Evolutionary conservation across 352 stramenopile genomes (phyloP), one percentile per base, ranked within the genome.

Genomic region (Phytophthora constricta): DNA sequence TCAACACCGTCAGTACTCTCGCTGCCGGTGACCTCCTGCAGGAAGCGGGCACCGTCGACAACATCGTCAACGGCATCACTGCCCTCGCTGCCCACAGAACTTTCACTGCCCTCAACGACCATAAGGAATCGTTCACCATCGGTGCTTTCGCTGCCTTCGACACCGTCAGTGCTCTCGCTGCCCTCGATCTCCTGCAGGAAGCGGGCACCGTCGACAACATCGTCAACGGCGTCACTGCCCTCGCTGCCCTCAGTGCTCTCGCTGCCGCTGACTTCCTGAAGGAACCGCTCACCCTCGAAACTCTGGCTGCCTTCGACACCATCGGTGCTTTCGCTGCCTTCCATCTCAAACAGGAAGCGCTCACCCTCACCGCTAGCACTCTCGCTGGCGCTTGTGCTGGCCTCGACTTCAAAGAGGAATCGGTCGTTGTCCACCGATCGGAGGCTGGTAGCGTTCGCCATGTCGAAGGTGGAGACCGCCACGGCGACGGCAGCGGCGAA

Each of bases 281-380:
- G 50, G 54, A 64, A 59, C 5, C 62, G 62, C 0, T 56, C 55
- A 11, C 55, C 39, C 11, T 47, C 39, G n/a, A n/a, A n/a, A n/a
- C n/a, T n/a, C n/a, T n/a, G n/a, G n/a, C 11, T 22, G 8, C 39
- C 20, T 25, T 22, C 17, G 42, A 7, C 14, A 10, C 42, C 62
- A 3, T 57, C 56, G 17, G 49, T 3, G 10, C 45, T 59, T 11
- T 70, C 54, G 31, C 62, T 70, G 5, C 57, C 45, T 7, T 72
- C 57, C 14, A 71, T 5, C n/a, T 66, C 63, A 14, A 62, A 27
- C 10, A 71, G 50, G 50, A 71, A 62, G n/a, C 57, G 57, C 3
- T 72, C 57, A 3, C 43, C 65, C 13, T 62, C 58, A 11, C 19
- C 25, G 45, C 45, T 33, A 19, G 20, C 45, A 26, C 50, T 63